These are phyloP conservation scores for Magnaporthiopsis poae DNA, from an alignment of 2,329 filamentous ascomycete genomes.

Conservation along the genomic window DNA sequence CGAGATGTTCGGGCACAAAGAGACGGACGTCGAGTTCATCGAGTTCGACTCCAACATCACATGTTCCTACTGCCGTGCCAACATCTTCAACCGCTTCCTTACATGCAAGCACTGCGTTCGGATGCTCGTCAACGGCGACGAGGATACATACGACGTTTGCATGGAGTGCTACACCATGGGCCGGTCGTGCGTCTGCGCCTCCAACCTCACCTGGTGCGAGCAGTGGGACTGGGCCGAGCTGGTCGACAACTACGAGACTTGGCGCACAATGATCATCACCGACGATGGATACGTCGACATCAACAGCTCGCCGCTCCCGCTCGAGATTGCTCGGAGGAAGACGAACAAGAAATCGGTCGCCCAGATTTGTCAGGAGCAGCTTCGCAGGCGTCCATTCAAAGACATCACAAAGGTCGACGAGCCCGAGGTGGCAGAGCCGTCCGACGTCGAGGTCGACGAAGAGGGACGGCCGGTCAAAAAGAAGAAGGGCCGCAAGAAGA, in stretches of 20 bases:
- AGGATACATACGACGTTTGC: constrained; percentile 89
- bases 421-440: constrained; percentile 38
- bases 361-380: constrained; percentile 86
- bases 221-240: constrained; percentile 82
- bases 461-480: constrained; percentile 52
- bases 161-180: constrained; percentile 99
- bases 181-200: constrained; percentile 80
- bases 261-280: constrained; percentile 68
- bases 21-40: constrained; percentile 63
- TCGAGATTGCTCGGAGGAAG: constrained; percentile 59
- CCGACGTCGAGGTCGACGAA: constrained; percentile 51
- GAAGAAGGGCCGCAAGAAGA: constrained; percentile 46
- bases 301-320: constrained; percentile 56
- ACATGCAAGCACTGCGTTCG: constrained; percentile 80
- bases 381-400: constrained; percentile 69
- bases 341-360: constrained; percentile 70
- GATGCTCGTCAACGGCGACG: constrained; percentile 52
- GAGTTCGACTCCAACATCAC: constrained; percentile 85
- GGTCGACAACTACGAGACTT: constrained; percentile 66
- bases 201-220: constrained; percentile 79
- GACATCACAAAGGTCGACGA: constrained; percentile 60
- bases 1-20: constrained; percentile 70
- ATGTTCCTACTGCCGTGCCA: constrained; percentile 89
- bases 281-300: constrained; percentile 59
- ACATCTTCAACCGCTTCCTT: constrained; percentile 94